Evolutionary conservation across 371 early-diverging fungal genomes (phyloP).

Genomic region (Actinomucor elegans): DNA sequence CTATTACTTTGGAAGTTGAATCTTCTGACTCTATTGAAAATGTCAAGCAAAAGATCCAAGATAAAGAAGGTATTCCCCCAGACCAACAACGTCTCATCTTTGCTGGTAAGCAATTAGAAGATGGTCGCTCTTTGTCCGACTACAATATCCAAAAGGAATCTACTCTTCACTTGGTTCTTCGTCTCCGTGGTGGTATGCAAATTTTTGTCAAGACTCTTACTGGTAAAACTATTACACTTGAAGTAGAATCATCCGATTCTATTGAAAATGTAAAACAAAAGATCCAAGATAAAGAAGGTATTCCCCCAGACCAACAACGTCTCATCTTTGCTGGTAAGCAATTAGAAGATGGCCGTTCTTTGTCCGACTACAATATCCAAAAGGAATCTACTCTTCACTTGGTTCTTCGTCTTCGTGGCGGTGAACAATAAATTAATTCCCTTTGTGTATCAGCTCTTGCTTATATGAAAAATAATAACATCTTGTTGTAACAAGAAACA

Average conservation of each 20-base stretch:
- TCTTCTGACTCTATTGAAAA: conserved; percentile 93
- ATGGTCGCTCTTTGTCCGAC: conserved; percentile 83
- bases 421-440: conserved; percentile 42
- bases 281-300: conserved; percentile 95
- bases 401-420: conserved; percentile 27
- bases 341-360: conserved; percentile 21
- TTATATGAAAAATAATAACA: conserved; percentile 96
- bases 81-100: conserved; percentile 99
- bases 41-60: conserved; percentile 98
- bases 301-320: conserved; percentile 98
- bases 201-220: conserved; percentile 83
- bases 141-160: conserved; percentile 92
- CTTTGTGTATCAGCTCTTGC: conserved; percentile 69
- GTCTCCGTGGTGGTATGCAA: conserved; percentile 90
- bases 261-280: conserved; percentile 97
- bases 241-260: conserved; percentile 92
- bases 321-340: conserved; percentile 77
- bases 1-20: conserved; percentile 94
- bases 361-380: conserved; percentile 23
- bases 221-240: conserved; percentile 88
- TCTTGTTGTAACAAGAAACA: conserved; percentile 95
- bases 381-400: conserved; percentile 25
- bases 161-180: conserved; percentile 95
- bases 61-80: conserved; percentile 97
- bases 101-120: conserved; percentile 98